A percentile compares a stretch with the other conserved stretches of the same genome.
These are phyloP conservation scores for Pythium sp. DNA, from an alignment of 352 stramenopile genomes.

Conservation along the genomic window DNA sequence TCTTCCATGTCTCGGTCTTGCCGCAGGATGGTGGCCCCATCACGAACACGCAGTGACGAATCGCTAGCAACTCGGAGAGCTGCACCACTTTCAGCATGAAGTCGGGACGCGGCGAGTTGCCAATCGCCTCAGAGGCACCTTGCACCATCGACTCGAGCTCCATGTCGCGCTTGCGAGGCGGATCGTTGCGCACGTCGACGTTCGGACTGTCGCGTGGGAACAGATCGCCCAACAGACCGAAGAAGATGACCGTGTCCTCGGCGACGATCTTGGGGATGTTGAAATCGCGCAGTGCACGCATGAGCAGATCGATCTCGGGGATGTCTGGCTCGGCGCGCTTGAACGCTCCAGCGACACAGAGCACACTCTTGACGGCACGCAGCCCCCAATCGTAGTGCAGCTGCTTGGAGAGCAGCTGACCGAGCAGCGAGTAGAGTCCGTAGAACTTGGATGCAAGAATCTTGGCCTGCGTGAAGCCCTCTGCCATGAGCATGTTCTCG, in stretches of 20 bases:
- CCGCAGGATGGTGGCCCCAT: slow-evolving; percentile 93
- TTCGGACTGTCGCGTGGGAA: slow-evolving; percentile 89
- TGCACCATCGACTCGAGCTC: slow-evolving; percentile 91
- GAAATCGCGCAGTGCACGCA: slow-evolving; percentile 95
- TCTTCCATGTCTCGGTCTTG: slow-evolving; percentile 96
- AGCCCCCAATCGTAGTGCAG: slow-evolving; percentile 96
- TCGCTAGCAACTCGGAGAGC: slow-evolving; percentile 92
- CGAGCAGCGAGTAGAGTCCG: slow-evolving; percentile 92
- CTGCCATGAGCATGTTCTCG: slow-evolving; percentile 97
- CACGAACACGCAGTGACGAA: slow-evolving; percentile 96
- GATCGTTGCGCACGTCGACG: slow-evolving; percentile 88
- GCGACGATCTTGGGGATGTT: slow-evolving; percentile 97
- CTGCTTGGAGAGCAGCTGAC: slow-evolving; percentile 93
- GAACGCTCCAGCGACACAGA: slow-evolving; percentile 93
- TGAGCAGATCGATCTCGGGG: slow-evolving; percentile 91
- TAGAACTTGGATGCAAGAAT: slow-evolving; percentile 96
- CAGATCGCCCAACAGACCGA: slow-evolving; percentile 92
- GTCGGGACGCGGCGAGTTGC: slow-evolving; percentile 75
- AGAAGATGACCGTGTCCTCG: slow-evolving; percentile 95
- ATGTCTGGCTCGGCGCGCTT: slow-evolving; percentile 93
- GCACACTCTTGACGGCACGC: slow-evolving; percentile 93
- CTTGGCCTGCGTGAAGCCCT: slow-evolving; percentile 94
- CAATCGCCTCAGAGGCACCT: slow-evolving; percentile 72
- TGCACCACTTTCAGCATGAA: slow-evolving; percentile 95
- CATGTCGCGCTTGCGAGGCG: slow-evolving; percentile 89